Evolutionary conservation across 73 alveolate genomes (phyloP), one percentile per base, ranked within the genome.

Genomic region (Paramecium tetraurelia): DNA sequence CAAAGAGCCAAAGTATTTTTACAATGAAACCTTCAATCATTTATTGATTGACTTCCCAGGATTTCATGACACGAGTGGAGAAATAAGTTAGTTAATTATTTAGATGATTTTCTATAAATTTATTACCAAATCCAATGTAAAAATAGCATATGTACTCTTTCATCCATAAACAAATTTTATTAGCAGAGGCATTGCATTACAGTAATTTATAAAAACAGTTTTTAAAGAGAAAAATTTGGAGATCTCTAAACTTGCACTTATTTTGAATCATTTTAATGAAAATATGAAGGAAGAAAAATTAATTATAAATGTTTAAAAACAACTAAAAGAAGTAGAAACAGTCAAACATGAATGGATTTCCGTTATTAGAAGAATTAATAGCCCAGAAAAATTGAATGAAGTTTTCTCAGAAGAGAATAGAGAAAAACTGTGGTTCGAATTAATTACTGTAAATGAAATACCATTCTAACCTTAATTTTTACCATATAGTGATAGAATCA

Each of bases 31-130:
- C 9, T 36, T 29, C 27, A 72, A 72, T 35, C 86, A 72, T 72
- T 72, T 72, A 36, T 35, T 72, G n/a, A 38, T 72, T 29, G 86
- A 72, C 24, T 72, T 72, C 35, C 86, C 86, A 35, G 86, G 86
- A 16, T 72, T 72, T 72, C 36, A 38, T 36, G 86, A 72, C 20
- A 72, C 86, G 4, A 72, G 20, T 36, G 86, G 86, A 12, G 40
- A 18, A 36, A 43, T 72, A 35, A 31, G 40, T 72, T 12, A 72
- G 31, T 12, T 72, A 29, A 38, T 72, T 72, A 33, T 36, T 72
- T 72, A 72, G 33, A 20, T 38, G 46, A 31, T 40, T 36, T 36
- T 72, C 36, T 29, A 72, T 40, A 72, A 72, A 72, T 35, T 72
- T 36, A 72, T 38, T 16, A 35, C 36, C 7, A 72, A 7, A 72